Conservation (phyloP, 305 asterid genomes). For the Withania somnifera region DNA sequence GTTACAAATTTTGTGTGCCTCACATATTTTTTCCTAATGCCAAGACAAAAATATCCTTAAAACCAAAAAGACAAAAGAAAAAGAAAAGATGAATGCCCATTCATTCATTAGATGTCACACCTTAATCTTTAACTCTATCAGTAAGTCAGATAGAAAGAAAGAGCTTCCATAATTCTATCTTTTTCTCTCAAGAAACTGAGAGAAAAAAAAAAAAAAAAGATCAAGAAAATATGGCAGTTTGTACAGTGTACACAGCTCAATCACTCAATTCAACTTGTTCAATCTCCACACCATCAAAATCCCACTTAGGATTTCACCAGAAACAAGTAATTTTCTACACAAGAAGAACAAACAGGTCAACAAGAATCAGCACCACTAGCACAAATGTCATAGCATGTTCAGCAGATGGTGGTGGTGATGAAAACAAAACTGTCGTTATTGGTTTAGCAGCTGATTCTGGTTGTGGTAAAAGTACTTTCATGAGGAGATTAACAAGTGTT, state of each 20-base stretch:
- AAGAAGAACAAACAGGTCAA: constrained; percentile 9
- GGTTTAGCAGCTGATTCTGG: constrained; percentile 96
- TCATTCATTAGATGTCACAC: constrained; percentile 1
- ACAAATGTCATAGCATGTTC: constrained; percentile 39
- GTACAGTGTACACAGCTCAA: constrained; percentile 63
- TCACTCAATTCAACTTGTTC: constrained; percentile 58
- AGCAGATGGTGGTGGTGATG: constrained; percentile 13
- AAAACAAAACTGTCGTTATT: constrained; percentile 55
- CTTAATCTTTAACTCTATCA: neutral
- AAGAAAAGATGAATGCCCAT: neutral
- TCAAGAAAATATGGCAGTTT: constrained; percentile 49
- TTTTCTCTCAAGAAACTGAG: constrained; percentile 9
- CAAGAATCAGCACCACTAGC: neutral
- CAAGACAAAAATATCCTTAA: neutral
- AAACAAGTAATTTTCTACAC: constrained; percentile 40
- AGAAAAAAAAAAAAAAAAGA: too few species aligned
- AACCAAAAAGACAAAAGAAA: neutral
- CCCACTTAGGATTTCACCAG: constrained; percentile 58
- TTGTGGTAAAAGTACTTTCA: constrained; percentile 97
- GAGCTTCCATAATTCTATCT: constrained; percentile 3
- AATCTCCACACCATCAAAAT: constrained; percentile 59
- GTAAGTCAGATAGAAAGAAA: neutral
- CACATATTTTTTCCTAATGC: constrained; percentile 1
- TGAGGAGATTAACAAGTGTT: constrained; percentile 92
- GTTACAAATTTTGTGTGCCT: constrained; percentile 4